Evolutionary conservation across 2,329 filamentous ascomycete genomes (phyloP).

Genomic region (Coniochaeta sp.): DNA sequence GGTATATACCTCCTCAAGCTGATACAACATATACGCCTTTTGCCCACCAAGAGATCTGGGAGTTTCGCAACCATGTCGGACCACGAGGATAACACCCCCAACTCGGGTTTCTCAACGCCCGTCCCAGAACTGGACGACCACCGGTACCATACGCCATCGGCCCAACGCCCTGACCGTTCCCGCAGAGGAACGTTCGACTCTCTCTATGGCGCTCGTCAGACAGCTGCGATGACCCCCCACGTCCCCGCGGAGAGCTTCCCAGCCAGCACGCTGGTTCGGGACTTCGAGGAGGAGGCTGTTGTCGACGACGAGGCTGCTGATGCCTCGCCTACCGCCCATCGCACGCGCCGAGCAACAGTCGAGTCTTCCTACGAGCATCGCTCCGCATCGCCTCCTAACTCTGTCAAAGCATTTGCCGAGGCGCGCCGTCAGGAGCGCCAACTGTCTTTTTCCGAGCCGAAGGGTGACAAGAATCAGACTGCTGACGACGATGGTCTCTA

Average conservation of each 20-base stretch:
- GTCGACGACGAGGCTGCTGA: slow-evolving; percentile 63
- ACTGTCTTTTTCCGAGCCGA: slow-evolving; percentile 44
- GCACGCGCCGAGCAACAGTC: slow-evolving; percentile 48
- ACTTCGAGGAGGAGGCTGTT: slow-evolving; percentile 83
- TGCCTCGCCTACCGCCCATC: slow-evolving; percentile 33
- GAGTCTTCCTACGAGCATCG: slow-evolving; percentile 52
- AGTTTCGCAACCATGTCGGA: slow-evolving; percentile 54
- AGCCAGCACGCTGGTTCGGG: slow-evolving; percentile 49
- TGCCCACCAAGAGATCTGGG: not conserved
- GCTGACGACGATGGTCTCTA: slow-evolving; percentile 51
- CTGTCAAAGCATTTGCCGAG: slow-evolving; percentile 93
- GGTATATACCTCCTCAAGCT: not conserved
- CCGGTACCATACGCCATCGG: slow-evolving; percentile 57
- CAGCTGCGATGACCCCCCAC: slow-evolving; percentile 27
- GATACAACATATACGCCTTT: not conserved
- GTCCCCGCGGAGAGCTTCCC: slow-evolving; percentile 2
- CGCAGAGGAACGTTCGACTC: slow-evolving; percentile 71
- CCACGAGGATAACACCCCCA: slow-evolving; percentile 51
- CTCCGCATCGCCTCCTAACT: slow-evolving; percentile 85
- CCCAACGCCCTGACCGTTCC: slow-evolving; percentile 52
- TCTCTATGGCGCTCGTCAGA: slow-evolving; percentile 47
- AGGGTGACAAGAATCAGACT: slow-evolving; percentile 20
- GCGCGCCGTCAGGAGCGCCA: slow-evolving; percentile 79
- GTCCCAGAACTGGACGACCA: slow-evolving; percentile 85
- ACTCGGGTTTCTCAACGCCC: slow-evolving; percentile 64